phyloP scores from a whole-genome alignment of 1,139 yeast species.

The Protomyces gravidus region DNA sequence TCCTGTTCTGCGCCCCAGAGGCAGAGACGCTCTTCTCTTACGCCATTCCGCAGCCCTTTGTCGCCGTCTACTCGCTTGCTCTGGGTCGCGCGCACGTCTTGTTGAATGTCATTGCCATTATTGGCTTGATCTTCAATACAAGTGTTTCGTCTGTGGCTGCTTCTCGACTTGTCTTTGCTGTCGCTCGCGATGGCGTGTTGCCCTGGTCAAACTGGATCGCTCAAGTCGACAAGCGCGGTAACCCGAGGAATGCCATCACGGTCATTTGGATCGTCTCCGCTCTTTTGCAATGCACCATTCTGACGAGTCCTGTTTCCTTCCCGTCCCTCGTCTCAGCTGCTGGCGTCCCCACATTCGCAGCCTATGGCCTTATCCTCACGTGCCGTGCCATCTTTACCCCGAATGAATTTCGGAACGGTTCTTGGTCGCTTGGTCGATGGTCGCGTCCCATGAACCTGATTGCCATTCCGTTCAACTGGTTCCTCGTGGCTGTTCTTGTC shows the following conservation, averaged over 20 bases:
- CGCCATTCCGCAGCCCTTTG: slow-evolving; percentile 38
- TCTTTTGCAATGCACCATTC: slow-evolving; percentile 36
- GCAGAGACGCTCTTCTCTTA: slow-evolving; percentile 42
- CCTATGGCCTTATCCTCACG: slow-evolving; percentile 37
- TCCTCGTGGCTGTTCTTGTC: slow-evolving; percentile 60
- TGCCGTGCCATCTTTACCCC: slow-evolving; percentile 37
- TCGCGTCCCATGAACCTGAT: slow-evolving; percentile 39
- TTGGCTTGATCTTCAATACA: slow-evolving; percentile 35
- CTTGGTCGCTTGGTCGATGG: slow-evolving; percentile 35
- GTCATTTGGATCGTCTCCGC: slow-evolving; percentile 37
- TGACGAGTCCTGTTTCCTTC: slow-evolving; percentile 37
- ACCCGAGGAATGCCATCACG: slow-evolving; percentile 37
- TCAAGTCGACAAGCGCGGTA: slow-evolving; percentile 34
- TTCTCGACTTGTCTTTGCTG: slow-evolving; percentile 37
- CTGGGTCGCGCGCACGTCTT: slow-evolving; percentile 37
- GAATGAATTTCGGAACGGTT: slow-evolving; percentile 33
- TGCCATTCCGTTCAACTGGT: slow-evolving; percentile 56
- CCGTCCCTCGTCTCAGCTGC: slow-evolving; percentile 37
- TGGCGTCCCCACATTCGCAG: slow-evolving; percentile 37
- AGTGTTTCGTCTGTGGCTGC: slow-evolving; percentile 38
- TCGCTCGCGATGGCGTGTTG: slow-evolving; percentile 38
- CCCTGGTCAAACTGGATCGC: slow-evolving; percentile 39
- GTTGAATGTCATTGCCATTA: slow-evolving; percentile 35
- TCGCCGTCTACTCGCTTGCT: slow-evolving; percentile 37
- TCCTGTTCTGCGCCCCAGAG: slow-evolving; percentile 47